Percentiles rank a stretch among this genome's conserved stretches.
These are phyloP conservation scores for Mortierella alpina DNA, from an alignment of 192 early-diverging fungal species.

Conservation along the genomic window DNA sequence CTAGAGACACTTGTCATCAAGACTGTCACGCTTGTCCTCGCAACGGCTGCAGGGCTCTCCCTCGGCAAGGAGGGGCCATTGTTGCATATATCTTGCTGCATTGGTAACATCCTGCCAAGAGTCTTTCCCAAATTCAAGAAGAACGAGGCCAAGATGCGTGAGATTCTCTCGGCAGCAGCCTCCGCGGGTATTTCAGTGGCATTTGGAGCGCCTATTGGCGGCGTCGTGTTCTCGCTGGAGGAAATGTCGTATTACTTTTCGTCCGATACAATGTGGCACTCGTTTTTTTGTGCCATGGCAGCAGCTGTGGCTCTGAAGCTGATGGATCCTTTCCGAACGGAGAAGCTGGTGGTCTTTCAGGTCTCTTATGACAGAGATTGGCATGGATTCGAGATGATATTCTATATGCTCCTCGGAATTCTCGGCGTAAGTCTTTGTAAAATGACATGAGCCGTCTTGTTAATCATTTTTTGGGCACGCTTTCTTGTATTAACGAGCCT, in stretches of 20 bases:
- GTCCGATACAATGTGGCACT: conserved; percentile 93
- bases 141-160: conserved; percentile 94
- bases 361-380: conserved; percentile 90
- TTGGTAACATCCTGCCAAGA: conserved; percentile 87
- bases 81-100: conserved; percentile 91
- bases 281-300: conserved; percentile 93
- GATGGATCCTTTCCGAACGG: conserved; percentile 82
- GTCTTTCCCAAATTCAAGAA: conserved; percentile 92
- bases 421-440: conserved; percentile 69
- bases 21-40: conserved; percentile 84
- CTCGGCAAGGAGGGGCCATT: conserved; percentile 96
- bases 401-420: conserved; percentile 85
- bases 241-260: conserved; percentile 95
- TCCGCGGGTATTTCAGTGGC: conserved; percentile 95
- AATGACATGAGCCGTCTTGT: conserved; percentile 1
- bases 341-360: conserved; percentile 89
- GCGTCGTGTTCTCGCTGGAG: conserved; percentile 93
- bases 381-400: conserved; percentile 92
- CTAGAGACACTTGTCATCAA: conserved; percentile 92
- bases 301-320: conserved; percentile 86
- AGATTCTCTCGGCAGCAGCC: conserved; percentile 92
- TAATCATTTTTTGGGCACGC: not conserved
- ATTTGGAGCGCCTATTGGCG: conserved; percentile 97
- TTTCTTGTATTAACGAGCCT: conserved; percentile 1
- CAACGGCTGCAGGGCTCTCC: conserved; percentile 85